A percentile compares a stretch with the other conserved stretches of the same genome.
phyloP scores from a whole-genome alignment of 1,284 basidiomycete genomes.

The Ustilago lituana region DNA sequence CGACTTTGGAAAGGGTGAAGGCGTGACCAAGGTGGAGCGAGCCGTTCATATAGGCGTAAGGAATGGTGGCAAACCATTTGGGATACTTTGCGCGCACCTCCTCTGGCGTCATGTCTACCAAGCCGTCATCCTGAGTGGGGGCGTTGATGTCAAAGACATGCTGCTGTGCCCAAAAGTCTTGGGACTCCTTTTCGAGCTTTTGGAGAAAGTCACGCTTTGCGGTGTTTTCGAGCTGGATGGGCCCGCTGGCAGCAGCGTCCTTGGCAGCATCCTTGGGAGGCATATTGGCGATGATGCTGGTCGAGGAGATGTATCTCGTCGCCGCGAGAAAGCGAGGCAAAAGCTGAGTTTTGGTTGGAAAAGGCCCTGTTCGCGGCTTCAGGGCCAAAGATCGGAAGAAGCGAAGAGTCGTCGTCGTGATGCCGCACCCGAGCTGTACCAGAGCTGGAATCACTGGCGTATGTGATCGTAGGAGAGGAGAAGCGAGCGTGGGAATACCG shows the following conservation, averaged over 20 bases:
- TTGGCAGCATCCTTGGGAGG: slow-evolving; percentile 41
- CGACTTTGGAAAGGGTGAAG: slow-evolving; percentile 98
- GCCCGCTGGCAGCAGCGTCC: slow-evolving; percentile 48
- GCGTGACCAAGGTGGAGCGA: slow-evolving; percentile 96
- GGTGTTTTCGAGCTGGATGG: slow-evolving; percentile 72
- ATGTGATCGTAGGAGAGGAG: too few relatives aligned
- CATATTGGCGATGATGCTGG: slow-evolving; percentile 31
- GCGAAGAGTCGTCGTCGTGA: slow-evolving; percentile 39
- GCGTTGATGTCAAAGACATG: slow-evolving; percentile 82
- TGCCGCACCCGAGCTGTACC: slow-evolving; percentile 18
- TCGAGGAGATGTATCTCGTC: slow-evolving; percentile 2
- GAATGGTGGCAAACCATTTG: slow-evolving; percentile 97
- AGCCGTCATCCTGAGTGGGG: slow-evolving; percentile 70
- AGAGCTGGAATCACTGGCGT: slow-evolving; percentile 1
- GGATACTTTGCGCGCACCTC: slow-evolving; percentile 76
- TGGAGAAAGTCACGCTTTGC: slow-evolving; percentile 89
- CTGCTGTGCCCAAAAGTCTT: slow-evolving; percentile 77
- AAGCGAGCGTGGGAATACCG: not conserved
- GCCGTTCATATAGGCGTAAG: slow-evolving; percentile 92
- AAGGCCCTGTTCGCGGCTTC: slow-evolving; percentile 39
- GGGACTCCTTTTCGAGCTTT: slow-evolving; percentile 83
- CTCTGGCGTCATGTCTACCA: slow-evolving; percentile 57
- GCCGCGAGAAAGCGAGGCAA: not conserved
- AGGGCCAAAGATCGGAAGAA: slow-evolving; percentile 42
- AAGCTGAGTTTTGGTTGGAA: slow-evolving; percentile 2